Evolutionary conservation across 805 yeast species (phyloP), one percentile per base, ranked within the genome.

Genomic region (Yarrowia hollandica): DNA sequence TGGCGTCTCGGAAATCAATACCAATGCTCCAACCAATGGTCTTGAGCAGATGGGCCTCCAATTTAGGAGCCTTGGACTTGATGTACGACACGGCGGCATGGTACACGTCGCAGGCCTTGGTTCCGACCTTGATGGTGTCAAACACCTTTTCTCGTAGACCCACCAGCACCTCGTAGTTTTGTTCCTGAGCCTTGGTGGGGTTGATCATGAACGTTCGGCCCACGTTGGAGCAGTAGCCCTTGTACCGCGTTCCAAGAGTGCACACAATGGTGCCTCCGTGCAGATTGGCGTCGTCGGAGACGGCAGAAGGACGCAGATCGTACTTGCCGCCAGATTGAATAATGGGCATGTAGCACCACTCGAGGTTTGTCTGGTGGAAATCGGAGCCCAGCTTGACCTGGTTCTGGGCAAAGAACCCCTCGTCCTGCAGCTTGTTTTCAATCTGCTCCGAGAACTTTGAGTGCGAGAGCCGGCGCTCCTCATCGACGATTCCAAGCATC

Each of bases 341-440:
- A 56, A 90, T 88, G 25, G 98, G 97, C 59, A 90, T 83, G 71
- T 88, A 90, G 64, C 96, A 88, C 97, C 97, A 92, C 70, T 92
- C 98, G 18, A 92, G 74, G 63, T 83, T 81, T 62, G 82, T 83
- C 5, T 85, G 76, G 67, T 90, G 96, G 62, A 90, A 86, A 59
- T 86, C 92, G 30, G 80, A 75, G 44, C 86, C 85, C 18, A 80
- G 64, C 60, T 78, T 77, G 48, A 82, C 69, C 64, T 80, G 79
- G 66, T 83, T 82, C 37, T 72, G 71, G 60, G 78, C 78, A 70
- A 85, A 81, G 75, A 87, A 86, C 65, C 81, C 83, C n/a, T 75
- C 74, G 67, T 87, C 89, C 67, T 90, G 97, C 65, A 92, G 86
- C 71, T 85, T 86, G 68, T 79, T 83, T 69, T 90, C 96, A 56